These are phyloP conservation scores for Euphorbia lathyris DNA, from an alignment of 345 rosid genomes.

Conservation along the genomic window DNA sequence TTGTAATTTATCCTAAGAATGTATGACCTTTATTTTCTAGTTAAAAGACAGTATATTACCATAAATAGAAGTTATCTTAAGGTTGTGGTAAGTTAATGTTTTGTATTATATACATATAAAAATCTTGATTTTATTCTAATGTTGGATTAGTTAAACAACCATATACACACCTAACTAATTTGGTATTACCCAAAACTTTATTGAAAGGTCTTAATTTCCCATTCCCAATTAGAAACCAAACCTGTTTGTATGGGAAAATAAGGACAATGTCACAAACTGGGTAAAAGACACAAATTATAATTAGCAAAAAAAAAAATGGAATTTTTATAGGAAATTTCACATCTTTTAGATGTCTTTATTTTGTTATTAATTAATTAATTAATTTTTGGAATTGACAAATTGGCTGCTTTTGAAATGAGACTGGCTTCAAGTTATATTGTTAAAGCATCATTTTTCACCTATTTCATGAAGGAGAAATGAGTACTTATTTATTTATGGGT, in stretches of 20 bases:
- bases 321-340: background rate
- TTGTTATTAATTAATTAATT: background rate
- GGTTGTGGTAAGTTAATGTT: background rate
- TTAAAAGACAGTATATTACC: background rate
- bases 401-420: slow-evolving; percentile 3
- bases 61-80: background rate
- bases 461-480: background rate
- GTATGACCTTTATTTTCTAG: background rate
- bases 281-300: background rate
- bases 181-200: background rate
- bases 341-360: background rate
- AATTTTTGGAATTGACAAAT: background rate
- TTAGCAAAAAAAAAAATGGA: background rate
- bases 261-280: background rate
- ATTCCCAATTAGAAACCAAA: no score
- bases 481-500: no score
- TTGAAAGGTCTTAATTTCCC: background rate
- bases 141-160: slow-evolving; percentile 12
- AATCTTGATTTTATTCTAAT: background rate
- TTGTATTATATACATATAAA: background rate
- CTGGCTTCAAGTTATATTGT: slow-evolving; percentile 1
- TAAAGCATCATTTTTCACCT: background rate
- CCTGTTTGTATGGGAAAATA: background rate
- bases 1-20: no score
- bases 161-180: background rate